Evolutionary conservation across 139 green algal genomes (phyloP), one percentile per base, ranked within the genome.

Genomic region (Choricystis sp.): DNA sequence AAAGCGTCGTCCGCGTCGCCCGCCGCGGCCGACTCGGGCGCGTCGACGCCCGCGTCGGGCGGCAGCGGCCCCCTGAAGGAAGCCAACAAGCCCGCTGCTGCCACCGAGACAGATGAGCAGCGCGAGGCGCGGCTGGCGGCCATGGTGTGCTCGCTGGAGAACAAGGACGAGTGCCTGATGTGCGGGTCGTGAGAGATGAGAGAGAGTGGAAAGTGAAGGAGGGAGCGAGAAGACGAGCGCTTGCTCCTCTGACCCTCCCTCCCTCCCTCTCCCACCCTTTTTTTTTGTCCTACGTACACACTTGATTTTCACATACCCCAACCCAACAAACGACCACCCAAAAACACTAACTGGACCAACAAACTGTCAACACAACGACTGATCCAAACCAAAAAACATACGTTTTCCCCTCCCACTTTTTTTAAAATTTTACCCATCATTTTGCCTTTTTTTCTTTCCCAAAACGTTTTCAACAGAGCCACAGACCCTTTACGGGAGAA

Each of bases 91-190:
- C 52, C 67, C 2, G 56, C 62, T n/a, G 58, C 57, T 20, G 26
- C 67, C 26, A 23, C 67, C 2, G 74, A 76, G 2, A 66, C 29
- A 4, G 73, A 81, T 48, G 52, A 70, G 55, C 77, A 80, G 60
- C 67, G 68, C 0, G 87, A 94, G 68, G 67, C 66, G 26, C 66
- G 88, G 70, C 71, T 95, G 70, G 88, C 88, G 9, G 78, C 80
- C 57, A 89, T 96, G 81, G 85, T 95, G 9, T 98, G 92, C 84
- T 87, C 74, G 2, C 67, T 98, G 4, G 85, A 95, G 67, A 98
- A 98, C 83, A 96, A 94, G 79, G 92, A 98, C 28, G 89, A 76
- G 1, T 98, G 92, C 85, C 62, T 96, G 2, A 89, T 90, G 77
- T 98, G 92, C 75, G 89, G 88, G 25, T 86, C 83, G n/a, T 96